Conservation (phyloP, 139 green algal genomes). For the Tetraselmis striata region DNA sequence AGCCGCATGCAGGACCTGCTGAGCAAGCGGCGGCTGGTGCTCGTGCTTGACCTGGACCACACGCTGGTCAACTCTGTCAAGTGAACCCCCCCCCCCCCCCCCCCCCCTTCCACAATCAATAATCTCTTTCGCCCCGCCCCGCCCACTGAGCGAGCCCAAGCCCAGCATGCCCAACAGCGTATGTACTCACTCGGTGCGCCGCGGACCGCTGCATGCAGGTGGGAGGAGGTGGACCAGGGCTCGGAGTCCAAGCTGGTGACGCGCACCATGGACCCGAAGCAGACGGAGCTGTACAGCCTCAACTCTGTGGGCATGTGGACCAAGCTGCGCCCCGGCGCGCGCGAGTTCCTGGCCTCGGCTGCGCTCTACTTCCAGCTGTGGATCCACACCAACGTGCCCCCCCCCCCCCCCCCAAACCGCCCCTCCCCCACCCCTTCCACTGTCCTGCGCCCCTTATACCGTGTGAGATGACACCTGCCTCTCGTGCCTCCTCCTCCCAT, state of each 20-base stretch:
- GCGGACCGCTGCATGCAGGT: too few species aligned
- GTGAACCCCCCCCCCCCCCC: too few species aligned
- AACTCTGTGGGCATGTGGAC: conserved; percentile 80
- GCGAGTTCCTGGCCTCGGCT: conserved; percentile 11
- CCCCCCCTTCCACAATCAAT: too few species aligned
- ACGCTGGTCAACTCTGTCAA: conserved; percentile 81
- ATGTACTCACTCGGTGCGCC: too few species aligned
- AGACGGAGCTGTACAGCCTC: conserved; percentile 53
- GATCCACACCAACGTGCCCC: conserved; percentile 83
- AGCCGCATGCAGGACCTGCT: conserved; percentile 7
- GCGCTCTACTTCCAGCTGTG: conserved; percentile 35
- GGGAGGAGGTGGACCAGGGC: neutral
- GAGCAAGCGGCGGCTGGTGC: conserved; percentile 29
- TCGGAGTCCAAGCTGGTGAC: neutral
- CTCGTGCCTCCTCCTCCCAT: too few species aligned
- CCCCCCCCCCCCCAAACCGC: neutral
- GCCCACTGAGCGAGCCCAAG: too few species aligned
- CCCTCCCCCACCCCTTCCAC: neutral
- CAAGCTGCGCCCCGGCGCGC: conserved; percentile 79
- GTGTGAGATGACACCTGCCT: too few species aligned
- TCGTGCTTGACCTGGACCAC: conserved; percentile 94
- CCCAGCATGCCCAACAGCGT: too few species aligned
- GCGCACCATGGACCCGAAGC: neutral
- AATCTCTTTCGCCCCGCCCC: too few species aligned
- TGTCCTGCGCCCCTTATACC: too few species aligned